A percentile compares a stretch with the other conserved stretches of the same genome.
Evolutionary conservation across 306 rosid genomes (phyloP).

Genomic region (Sophora flavescens): DNA sequence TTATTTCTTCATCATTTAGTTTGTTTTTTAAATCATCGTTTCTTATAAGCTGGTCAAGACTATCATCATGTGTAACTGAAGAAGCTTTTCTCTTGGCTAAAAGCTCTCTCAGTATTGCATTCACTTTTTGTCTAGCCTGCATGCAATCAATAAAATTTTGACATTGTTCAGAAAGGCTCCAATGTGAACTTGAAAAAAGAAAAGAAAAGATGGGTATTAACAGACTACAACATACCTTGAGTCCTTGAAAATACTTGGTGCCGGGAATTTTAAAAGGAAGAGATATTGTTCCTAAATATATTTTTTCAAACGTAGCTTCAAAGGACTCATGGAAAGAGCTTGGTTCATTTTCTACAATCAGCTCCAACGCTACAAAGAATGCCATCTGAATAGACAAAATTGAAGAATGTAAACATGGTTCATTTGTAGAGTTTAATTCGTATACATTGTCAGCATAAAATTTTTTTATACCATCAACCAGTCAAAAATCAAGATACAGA

Average conservation of each 20-base stretch:
- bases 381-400: conserved; percentile 64
- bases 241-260: conserved; percentile 64
- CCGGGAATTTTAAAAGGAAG: conserved; percentile 82
- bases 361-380: conserved; percentile 59
- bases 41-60: conserved; percentile 59
- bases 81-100: conserved; percentile 67
- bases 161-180: neutral
- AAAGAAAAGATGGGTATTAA: neutral
- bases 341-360: conserved; percentile 62
- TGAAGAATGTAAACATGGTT: neutral
- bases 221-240: conserved; percentile 54
- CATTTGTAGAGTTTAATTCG: no score
- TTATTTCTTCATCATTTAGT: conserved; percentile 68
- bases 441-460: no score
- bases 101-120: conserved; percentile 50
- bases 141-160: conserved; percentile 37
- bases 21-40: conserved; percentile 55
- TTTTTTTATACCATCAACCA: no score
- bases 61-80: conserved; percentile 49
- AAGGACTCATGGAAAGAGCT: conserved; percentile 51
- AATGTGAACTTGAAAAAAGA: neutral
- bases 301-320: conserved; percentile 60
- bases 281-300: conserved; percentile 68
- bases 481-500: no score
- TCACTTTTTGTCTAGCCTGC: conserved; percentile 68